Conservation (phyloP, 1,284 basidiomycete species). For the Pseudozyma thailandica region DNA sequence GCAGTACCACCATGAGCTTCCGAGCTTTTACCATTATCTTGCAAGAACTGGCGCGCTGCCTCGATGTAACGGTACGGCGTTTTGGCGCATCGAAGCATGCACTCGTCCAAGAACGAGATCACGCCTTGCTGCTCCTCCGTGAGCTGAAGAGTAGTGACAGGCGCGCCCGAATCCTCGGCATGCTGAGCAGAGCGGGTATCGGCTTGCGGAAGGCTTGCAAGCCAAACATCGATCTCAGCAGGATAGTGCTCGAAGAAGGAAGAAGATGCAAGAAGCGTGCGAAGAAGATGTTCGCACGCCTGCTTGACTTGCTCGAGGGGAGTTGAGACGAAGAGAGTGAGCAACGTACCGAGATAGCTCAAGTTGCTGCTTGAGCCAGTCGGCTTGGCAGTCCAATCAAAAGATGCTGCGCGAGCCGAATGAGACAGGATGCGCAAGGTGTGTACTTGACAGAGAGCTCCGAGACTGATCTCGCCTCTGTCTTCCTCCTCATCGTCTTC, state of each 20-base stretch:
- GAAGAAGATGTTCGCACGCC: constrained; percentile 42
- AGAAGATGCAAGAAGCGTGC: constrained; percentile 72
- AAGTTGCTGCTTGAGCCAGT: constrained; percentile 73
- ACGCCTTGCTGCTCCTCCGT: constrained; percentile 73
- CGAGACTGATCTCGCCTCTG: constrained; percentile 71
- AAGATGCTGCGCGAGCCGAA: constrained; percentile 67
- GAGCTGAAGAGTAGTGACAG: neutral
- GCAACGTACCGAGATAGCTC: constrained; percentile 53
- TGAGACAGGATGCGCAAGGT: constrained; percentile 73
- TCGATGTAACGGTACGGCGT: constrained; percentile 90
- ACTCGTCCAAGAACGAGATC: constrained; percentile 84
- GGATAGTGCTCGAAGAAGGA: constrained; percentile 84
- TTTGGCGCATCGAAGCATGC: constrained; percentile 82
- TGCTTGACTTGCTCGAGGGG: constrained; percentile 36
- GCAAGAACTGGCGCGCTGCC: constrained; percentile 70
- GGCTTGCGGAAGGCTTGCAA: constrained; percentile 73
- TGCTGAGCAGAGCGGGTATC: constrained; percentile 10
- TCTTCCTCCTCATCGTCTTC: constrained; percentile 57
- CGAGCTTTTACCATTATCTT: constrained; percentile 12
- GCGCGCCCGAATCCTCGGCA: neutral
- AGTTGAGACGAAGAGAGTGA: constrained; percentile 38
- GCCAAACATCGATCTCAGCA: constrained; percentile 80
- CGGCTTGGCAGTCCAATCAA: constrained; percentile 73
- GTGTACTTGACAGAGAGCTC: constrained; percentile 79
- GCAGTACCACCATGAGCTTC: neutral